A percentile compares a stretch with the other conserved stretches of the same genome.
phyloP scores from a whole-genome alignment of 345 rosid genomes.

The Raphanus raphanistrum region DNA sequence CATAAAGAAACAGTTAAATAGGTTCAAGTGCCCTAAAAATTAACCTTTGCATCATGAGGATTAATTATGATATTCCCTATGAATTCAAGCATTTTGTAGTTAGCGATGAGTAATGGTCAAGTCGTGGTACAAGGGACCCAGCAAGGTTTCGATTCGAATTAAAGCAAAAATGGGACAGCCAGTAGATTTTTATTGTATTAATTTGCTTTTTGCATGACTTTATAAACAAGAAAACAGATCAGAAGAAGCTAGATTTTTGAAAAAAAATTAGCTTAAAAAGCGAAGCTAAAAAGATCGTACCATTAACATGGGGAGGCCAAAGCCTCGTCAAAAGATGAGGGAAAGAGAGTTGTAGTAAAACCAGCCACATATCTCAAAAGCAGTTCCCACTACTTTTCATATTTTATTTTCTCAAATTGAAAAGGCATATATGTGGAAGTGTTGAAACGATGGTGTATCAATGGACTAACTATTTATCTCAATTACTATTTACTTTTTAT shows the following conservation, averaged over 20 bases:
- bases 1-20: neutral
- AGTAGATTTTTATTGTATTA: constrained; percentile 2
- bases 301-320: constrained; percentile 49
- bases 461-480: constrained; percentile 29
- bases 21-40: neutral
- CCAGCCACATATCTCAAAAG: constrained; percentile 65
- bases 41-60: neutral
- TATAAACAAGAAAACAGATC: constrained; percentile 36
- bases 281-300: constrained; percentile 39
- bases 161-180: constrained; percentile 36
- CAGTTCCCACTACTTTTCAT: constrained; percentile 50
- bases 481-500: constrained; percentile 33
- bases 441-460: constrained; percentile 7
- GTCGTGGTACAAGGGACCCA: constrained; percentile 33
- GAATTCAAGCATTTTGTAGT: constrained; percentile 10
- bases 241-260: constrained; percentile 14
- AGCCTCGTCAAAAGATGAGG: constrained; percentile 56
- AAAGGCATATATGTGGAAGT: neutral
- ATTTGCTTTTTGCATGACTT: constrained; percentile 34
- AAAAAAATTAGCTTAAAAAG: constrained; percentile 35
- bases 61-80: constrained; percentile 3
- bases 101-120: constrained; percentile 16
- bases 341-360: constrained; percentile 32
- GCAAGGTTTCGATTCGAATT: constrained; percentile 33
- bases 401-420: neutral